Evolutionary conservation across 306 rosid species (phyloP), one percentile per base, ranked within the genome.

Genomic region (Sicyos baderoa): DNA sequence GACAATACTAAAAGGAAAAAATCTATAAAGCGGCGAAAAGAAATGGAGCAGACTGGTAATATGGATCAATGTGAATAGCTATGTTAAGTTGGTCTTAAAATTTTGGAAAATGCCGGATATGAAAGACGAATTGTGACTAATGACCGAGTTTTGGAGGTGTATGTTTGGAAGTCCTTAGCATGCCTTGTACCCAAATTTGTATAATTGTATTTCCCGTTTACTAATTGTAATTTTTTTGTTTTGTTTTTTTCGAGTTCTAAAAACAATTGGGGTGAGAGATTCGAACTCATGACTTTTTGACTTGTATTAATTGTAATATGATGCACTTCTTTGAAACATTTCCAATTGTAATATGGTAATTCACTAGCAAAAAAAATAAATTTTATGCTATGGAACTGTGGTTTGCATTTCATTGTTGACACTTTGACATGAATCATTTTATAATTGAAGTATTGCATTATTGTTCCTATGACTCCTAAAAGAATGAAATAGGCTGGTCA

Each of bases 21-120:
- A 56, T 72, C 81, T 17, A 51, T 80, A 16, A 80, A 84, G 84
- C 49, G 22, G 14, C 61, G 68, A 65, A 77, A 79, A 80, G 74
- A 78, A 63, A 59, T 35, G 54, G 21, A 29, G 3, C 70, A 19
- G 23, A 14, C 19, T 13, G 71, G 71, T 66, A 66, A 66, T 21
- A 45, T 65, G 48, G 29, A 65, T 45, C 70, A 45, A 13, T 45
- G 13, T 45, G 50, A 65, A 65, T 45, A 17, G 23, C 27, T 35
- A 37, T 37, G 19, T 62, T 62, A 37, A 62, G 68, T 62, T 62
- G 52, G 16, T 2, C 5, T 47, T 47, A 3, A 11, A 11, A 11
- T 55, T 55, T 55, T 55, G 18, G 32, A 4, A 63, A 37, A 37
- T 37, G 25, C n/a, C 50, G 68, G 50, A 15, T n/a, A n/a, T n/a